Evolutionary conservation across 352 stramenopile genomes (phyloP).

Genomic region (Phytophthora colocasiae): DNA sequence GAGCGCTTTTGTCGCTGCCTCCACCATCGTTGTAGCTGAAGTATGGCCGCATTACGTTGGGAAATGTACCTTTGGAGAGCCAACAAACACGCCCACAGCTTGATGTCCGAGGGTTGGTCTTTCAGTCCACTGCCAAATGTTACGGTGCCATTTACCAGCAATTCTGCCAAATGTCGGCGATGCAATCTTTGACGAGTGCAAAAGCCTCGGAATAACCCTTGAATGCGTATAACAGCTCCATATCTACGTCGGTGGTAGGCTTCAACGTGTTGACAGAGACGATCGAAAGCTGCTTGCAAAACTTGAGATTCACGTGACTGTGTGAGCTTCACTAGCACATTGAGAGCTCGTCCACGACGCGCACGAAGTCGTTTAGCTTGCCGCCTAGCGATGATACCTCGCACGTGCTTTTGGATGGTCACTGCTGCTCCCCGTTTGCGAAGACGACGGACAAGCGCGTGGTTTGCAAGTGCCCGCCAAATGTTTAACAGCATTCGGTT

Average conservation of each 20-base stretch:
- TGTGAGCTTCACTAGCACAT: conserved; percentile 39
- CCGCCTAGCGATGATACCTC: conserved; percentile 52
- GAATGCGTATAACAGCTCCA: conserved; percentile 34
- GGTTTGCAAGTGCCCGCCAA: conserved; percentile 53
- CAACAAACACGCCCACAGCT: conserved; percentile 65
- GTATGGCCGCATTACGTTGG: conserved; percentile 21
- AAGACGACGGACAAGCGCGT: conserved; percentile 58
- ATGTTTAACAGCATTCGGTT: conserved; percentile 31
- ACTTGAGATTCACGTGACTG: conserved; percentile 44
- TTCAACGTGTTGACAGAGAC: conserved; percentile 42
- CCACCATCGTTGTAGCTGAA: conserved; percentile 56
- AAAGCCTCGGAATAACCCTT: conserved; percentile 59
- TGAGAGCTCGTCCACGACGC: conserved; percentile 45
- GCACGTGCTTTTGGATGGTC: conserved; percentile 54
- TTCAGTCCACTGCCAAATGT: conserved; percentile 35
- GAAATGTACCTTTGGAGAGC: conserved; percentile 45
- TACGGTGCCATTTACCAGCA: conserved; percentile 35
- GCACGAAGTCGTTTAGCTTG: conserved; percentile 44
- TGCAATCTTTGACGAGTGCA: conserved; percentile 44
- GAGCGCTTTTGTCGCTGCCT: conserved; percentile 26
- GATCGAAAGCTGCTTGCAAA: conserved; percentile 40
- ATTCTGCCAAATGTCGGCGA: conserved; percentile 45
- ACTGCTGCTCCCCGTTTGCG: conserved; percentile 55
- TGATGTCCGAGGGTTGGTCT: conserved; percentile 42
- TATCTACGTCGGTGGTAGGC: conserved; percentile 21